Evolutionary conservation across 768 basidiomycete genomes (phyloP), one percentile per base, ranked within the genome.

Genomic region (Lepiota venenata): DNA sequence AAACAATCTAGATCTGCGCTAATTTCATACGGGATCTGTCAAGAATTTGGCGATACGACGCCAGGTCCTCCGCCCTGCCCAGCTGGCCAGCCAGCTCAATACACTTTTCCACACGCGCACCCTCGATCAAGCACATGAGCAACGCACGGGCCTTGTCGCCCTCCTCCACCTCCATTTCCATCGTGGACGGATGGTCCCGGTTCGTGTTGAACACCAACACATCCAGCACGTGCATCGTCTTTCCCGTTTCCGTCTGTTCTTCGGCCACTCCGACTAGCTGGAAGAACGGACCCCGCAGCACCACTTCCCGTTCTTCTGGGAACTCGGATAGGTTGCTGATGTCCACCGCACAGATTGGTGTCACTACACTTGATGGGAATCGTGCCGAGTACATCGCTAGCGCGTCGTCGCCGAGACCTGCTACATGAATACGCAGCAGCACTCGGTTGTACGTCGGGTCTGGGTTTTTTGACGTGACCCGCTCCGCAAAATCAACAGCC

Each of bases 221-320:
- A 54, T 64, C 63, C 48, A 64, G 54, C 2, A 62, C 56, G 25
- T 58, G 50, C 14, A 57, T 37, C 12, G 52, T 45, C 20, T 50
- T 41, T 38, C 51, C 44, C 5, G 45, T 49, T 16, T 41, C 48
- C 37, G 56, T 50, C 25, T 21, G 20, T 38, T 64, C 63, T 52
- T 56, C 52, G 7, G 46, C 45, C 27, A 59, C 52, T 29, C 55
- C 49, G 22, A 63, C 50, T 4, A 64, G 56, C 52, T 63, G 63
- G 52, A 64, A 64, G 37, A 64, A 60, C 39, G 63, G 62, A 6
- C 63, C 63, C 32, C 62, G 51, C 21, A 64, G 56, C 10, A 64
- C 52, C 2, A 64, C 60, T 29, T 63, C 63, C 21, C 57, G 47
- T 25, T 64, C 62, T 14, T 61, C 57, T 16, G 60, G 61, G 47